phyloP scores from a whole-genome alignment of 2,329 filamentous ascomycete species.

The Botrytis sinoallii region DNA sequence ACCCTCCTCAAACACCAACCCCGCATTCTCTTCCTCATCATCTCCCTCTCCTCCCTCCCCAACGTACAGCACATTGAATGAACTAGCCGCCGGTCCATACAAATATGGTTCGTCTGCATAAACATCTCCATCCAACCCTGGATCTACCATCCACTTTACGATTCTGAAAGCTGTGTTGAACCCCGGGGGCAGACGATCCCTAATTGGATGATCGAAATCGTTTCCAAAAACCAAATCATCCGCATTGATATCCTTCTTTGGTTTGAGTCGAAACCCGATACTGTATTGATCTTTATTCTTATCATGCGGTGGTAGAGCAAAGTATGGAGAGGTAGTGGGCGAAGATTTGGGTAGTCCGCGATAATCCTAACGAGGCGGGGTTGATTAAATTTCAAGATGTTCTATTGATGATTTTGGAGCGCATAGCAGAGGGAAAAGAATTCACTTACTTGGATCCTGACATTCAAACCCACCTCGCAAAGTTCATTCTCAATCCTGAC shows the following conservation, averaged over 20 bases:
- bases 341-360: slow-evolving; percentile 68
- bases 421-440: slow-evolving; percentile 35
- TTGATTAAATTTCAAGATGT: slow-evolving; percentile 15
- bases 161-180: slow-evolving; percentile 82
- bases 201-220: slow-evolving; percentile 89
- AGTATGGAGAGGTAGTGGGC: slow-evolving; percentile 72
- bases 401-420: not conserved
- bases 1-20: slow-evolving; percentile 38
- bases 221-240: slow-evolving; percentile 84
- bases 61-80: slow-evolving; percentile 73
- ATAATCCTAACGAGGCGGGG: slow-evolving; percentile 44
- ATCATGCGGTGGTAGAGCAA: slow-evolving; percentile 64
- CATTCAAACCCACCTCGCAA: slow-evolving; percentile 65
- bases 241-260: slow-evolving; percentile 47
- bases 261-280: slow-evolving; percentile 74
- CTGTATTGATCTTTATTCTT: slow-evolving; percentile 75
- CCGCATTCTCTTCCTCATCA: slow-evolving; percentile 35
- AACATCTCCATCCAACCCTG: slow-evolving; percentile 83
- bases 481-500: slow-evolving; percentile 60
- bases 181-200: slow-evolving; percentile 79
- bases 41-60: slow-evolving; percentile 43
- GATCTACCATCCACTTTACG: slow-evolving; percentile 88
- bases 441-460: slow-evolving; percentile 67
- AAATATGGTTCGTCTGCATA: slow-evolving; percentile 84
- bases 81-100: slow-evolving; percentile 77